Percentiles rank a stretch among this genome's conserved stretches.
phyloP scores from a whole-genome alignment of 1,284 basidiomycete species.

The Ustilago lituana region DNA sequence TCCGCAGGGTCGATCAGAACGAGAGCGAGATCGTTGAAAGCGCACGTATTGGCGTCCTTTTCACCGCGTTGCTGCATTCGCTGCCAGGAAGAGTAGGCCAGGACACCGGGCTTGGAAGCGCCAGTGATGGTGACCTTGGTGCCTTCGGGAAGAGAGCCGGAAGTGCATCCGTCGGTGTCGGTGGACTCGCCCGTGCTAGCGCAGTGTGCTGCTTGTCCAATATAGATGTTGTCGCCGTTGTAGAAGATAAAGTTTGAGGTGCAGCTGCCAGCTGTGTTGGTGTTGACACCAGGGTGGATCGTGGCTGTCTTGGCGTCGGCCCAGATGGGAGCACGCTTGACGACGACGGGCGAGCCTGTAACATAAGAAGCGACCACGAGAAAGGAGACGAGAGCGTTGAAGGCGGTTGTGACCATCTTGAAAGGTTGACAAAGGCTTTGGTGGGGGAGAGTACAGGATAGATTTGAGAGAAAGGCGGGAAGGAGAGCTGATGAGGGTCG shows the following conservation, averaged over 20 bases:
- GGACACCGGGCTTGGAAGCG: conserved; percentile 37
- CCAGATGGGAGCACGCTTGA: conserved; percentile 40
- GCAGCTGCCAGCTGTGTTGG: conserved; percentile 50
- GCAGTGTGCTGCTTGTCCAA: conserved; percentile 55
- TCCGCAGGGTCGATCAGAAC: conserved; percentile 52
- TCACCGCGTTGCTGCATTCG: conserved; percentile 51
- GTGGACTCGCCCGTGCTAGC: conserved; percentile 39
- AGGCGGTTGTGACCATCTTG: conserved; percentile 27
- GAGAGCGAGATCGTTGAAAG: conserved; percentile 51
- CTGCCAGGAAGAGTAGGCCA: conserved; percentile 50
- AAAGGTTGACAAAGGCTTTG: too few species aligned
- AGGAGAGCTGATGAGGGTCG: not conserved
- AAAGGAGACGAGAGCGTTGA: conserved; percentile 19
- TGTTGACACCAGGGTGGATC: conserved; percentile 55
- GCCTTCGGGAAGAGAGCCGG: conserved; percentile 44
- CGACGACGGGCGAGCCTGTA: conserved; percentile 14
- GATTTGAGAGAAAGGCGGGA: not conserved
- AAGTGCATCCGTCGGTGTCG: conserved; percentile 46
- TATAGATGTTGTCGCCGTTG: conserved; percentile 43
- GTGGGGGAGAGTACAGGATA: not conserved
- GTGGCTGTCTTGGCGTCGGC: conserved; percentile 32
- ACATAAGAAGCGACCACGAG: conserved; percentile 23
- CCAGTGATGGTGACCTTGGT: conserved; percentile 49
- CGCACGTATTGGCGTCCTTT: conserved; percentile 45
- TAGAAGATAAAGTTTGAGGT: conserved; percentile 54